Evolutionary conservation across 345 rosid species (phyloP).

Genomic region (Salix purpurea): DNA sequence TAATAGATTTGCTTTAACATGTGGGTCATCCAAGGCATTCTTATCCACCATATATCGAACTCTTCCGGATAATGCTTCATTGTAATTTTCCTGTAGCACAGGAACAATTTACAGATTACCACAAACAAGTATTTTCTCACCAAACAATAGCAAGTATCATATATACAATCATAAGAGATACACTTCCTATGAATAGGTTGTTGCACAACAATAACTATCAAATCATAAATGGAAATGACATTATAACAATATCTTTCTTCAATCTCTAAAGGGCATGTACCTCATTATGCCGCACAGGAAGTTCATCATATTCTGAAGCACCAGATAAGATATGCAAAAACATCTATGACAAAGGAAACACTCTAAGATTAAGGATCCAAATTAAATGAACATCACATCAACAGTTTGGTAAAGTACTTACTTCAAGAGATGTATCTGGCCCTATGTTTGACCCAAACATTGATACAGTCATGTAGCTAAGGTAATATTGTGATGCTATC

Average conservation of each 20-base stretch:
- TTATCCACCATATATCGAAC: conserved; percentile 71
- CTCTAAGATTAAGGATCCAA: conserved; percentile 3
- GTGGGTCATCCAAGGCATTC: conserved; percentile 87
- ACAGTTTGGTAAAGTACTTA: conserved; percentile 30
- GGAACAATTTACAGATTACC: background rate
- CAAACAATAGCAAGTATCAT: background rate
- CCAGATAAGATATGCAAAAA: conserved; percentile 83
- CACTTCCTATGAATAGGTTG: too few species aligned
- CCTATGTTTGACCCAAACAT: conserved; percentile 98
- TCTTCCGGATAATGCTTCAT: conserved; percentile 65
- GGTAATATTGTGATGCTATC: conserved; percentile 93
- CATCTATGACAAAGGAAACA: conserved; percentile 37
- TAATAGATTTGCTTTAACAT: conserved; percentile 80
- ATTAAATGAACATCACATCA: background rate
- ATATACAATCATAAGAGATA: too few species aligned
- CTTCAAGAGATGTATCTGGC: conserved; percentile 88
- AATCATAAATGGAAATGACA: too few species aligned
- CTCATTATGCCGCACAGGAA: conserved; percentile 99
- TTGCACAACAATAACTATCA: too few species aligned
- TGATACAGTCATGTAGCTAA: conserved; percentile 83
- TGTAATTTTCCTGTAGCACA: conserved; percentile 61
- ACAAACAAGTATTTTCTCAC: background rate
- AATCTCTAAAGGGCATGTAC: conserved; percentile 26
- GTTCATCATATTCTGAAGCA: conserved; percentile 89
- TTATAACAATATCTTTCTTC: too few species aligned